Percentiles rank a stretch among this genome's conserved stretches.
phyloP scores from a whole-genome alignment of 495 filamentous ascomycete species.

The Platismatia glauca region DNA sequence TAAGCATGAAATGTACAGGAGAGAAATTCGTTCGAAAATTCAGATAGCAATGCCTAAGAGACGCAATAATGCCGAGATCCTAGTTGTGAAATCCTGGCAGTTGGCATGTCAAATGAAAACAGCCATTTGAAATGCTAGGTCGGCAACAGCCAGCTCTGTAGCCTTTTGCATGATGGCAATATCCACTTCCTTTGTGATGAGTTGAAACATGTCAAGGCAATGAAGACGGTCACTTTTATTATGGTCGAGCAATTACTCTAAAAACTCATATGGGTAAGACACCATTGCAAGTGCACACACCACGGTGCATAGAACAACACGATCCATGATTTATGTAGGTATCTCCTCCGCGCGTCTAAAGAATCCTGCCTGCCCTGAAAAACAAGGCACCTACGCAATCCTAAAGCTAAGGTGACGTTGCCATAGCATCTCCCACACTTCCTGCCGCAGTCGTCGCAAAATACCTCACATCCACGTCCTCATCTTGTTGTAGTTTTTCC shows the following conservation, averaged over 20 bases:
- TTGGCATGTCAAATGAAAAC: neutral
- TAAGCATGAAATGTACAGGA: neutral
- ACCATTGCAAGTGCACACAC: neutral
- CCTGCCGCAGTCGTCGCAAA: conserved; percentile 69
- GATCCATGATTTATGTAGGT: conserved; percentile 27
- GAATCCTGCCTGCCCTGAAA: neutral
- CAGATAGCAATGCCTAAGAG: neutral
- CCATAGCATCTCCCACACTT: conserved; percentile 33
- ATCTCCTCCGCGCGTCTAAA: conserved; percentile 24
- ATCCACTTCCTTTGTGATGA: neutral
- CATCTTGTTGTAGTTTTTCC: conserved; percentile 90
- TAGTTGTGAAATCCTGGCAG: no score
- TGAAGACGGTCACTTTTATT: neutral
- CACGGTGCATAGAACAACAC: neutral
- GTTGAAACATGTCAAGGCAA: neutral
- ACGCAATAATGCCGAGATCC: no score
- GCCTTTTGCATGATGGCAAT: neutral
- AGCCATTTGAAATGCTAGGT: neutral
- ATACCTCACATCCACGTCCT: conserved; percentile 95
- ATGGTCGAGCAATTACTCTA: neutral
- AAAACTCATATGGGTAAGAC: neutral
- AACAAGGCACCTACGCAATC: neutral
- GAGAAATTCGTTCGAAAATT: neutral
- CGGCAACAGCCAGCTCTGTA: neutral
- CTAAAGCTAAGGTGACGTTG: conserved; percentile 20